Base-by-base conservation (phyloP, 805 yeast species). In the Metschnikowia lachancei region DNA sequence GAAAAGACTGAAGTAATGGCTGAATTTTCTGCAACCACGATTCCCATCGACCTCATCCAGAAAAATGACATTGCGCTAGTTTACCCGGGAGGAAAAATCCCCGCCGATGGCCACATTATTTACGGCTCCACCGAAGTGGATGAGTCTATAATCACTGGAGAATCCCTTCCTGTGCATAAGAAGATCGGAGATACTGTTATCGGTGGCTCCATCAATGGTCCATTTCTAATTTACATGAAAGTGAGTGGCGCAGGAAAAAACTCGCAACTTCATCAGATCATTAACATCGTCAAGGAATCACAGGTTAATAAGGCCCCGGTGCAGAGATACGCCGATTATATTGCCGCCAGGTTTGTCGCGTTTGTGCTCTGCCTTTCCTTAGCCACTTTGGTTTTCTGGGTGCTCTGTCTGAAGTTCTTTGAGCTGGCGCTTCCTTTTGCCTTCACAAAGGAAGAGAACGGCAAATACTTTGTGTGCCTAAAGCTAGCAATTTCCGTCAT, bases 101-200 rank as follows among this genome's bases (percentile, higher is more conserved):
- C 98, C 1, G 90, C 96, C 1, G 99, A 94, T 71, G 99, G 98
- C 39, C 62, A 74, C 7, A 82, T 95, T 14, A 66, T 85, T 1
- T 73, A 74, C 52, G 99, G 99, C 7, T 78, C 77, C 46, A 78
- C 96, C 0, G 96, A 87, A 58, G 76, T 89, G 28, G 92, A 91
- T 60, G 99, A 94, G 65, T 84, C 97, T 2, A 68, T 91, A 19
- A 72, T 94, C 46, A 92, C 99, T 0, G 99, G 99, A 41, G 99
- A 94, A 66, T 80, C 96, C 0, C 61, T 79, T 33, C 91, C 96
- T 1, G 82, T 91, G 0, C 64, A 69, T 34, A 94, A 92, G 58
- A 58, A 43, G 2, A 56, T 56, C 1, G 90, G 88, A 2, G 83
- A 83, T 30, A 51, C 56, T 2, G 85, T 94, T 1, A 81, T 87